These are phyloP conservation scores for Mycena olivaceomarginata DNA, from an alignment of 768 basidiomycete species.

Conservation along the genomic window DNA sequence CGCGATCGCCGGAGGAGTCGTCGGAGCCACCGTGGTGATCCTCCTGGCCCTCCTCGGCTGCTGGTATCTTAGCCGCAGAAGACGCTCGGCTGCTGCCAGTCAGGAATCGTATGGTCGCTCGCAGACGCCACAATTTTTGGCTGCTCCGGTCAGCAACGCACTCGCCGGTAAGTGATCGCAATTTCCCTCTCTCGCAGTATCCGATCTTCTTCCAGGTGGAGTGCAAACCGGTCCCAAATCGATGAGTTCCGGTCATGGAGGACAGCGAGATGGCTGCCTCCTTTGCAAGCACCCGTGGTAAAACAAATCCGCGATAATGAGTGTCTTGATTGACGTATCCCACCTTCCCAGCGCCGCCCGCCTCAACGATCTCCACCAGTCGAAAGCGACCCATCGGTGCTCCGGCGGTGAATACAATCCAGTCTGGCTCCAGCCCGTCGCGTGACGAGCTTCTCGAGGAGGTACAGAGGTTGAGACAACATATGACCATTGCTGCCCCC, in stretches of 20 bases:
- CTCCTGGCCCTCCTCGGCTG: conserved; percentile 22
- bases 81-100: not conserved
- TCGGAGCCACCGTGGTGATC: conserved; percentile 14
- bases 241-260: conserved; percentile 22
- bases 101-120: not conserved
- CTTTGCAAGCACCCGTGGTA: not conserved
- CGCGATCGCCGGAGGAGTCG: conserved; percentile 24
- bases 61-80: conserved; percentile 19
- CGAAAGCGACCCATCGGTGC: conserved; percentile 11
- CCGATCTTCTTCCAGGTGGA: conserved; percentile 7
- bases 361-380: not conserved
- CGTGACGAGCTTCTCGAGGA: conserved; percentile 23
- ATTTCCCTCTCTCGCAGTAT: not conserved
- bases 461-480: conserved; percentile 17
- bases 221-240: not conserved
- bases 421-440: conserved; percentile 2
- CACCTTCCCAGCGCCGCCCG: not conserved
- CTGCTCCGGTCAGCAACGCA: conserved; percentile 8
- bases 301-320: not conserved
- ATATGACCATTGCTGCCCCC: conserved; percentile 3
- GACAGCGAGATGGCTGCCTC: not conserved
- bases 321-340: not conserved
- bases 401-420: not conserved
- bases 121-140: not conserved
- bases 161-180: conserved; percentile 10